These are phyloP conservation scores for Epicoccum sorghinum DNA, from an alignment of 2,329 filamentous ascomycete genomes.

Conservation along the genomic window DNA sequence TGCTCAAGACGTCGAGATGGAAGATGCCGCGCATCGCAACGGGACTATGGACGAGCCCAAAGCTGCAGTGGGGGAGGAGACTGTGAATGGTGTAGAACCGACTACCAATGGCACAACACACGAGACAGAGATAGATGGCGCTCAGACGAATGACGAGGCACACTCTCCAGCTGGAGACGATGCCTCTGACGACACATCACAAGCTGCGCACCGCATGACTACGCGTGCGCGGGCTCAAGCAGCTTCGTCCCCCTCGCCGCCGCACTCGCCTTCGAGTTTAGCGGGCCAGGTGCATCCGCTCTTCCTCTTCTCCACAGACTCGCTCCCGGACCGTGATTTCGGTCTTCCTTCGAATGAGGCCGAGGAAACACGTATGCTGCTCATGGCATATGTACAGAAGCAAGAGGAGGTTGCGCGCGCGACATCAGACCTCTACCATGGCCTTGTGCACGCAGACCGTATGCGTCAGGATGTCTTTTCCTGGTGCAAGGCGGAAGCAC, in stretches of 20 bases:
- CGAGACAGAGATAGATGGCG: slow-evolving; percentile 17
- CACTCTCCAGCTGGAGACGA: slow-evolving; percentile 42
- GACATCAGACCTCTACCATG: slow-evolving; percentile 69
- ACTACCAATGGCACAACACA: slow-evolving; percentile 32
- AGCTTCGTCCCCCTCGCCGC: slow-evolving; percentile 46
- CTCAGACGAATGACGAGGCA: slow-evolving; percentile 28
- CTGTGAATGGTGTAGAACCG: slow-evolving; percentile 25
- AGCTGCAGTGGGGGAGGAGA: slow-evolving; percentile 9
- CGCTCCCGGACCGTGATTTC: slow-evolving; percentile 70
- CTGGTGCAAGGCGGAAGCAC: slow-evolving; percentile 80
- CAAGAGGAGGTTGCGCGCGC: slow-evolving; percentile 83
- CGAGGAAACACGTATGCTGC: slow-evolving; percentile 75
- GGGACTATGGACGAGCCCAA: slow-evolving; percentile 21
- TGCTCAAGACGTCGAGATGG: slow-evolving; percentile 37
- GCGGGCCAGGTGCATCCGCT: slow-evolving; percentile 73
- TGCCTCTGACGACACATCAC: slow-evolving; percentile 50
- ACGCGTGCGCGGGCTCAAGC: slow-evolving; percentile 60
- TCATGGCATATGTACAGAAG: slow-evolving; percentile 81
- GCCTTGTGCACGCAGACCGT: slow-evolving; percentile 74
- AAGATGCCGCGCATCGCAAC: slow-evolving; percentile 29
- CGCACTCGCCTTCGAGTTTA: slow-evolving; percentile 54
- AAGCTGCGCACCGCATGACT: slow-evolving; percentile 60
- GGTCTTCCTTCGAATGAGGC: slow-evolving; percentile 76
- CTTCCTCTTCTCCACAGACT: slow-evolving; percentile 69
- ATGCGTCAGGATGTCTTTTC: slow-evolving; percentile 73